Evolutionary conservation across 2,329 filamentous ascomycete species (phyloP).

Genomic region (Colletotrichum sp.): DNA sequence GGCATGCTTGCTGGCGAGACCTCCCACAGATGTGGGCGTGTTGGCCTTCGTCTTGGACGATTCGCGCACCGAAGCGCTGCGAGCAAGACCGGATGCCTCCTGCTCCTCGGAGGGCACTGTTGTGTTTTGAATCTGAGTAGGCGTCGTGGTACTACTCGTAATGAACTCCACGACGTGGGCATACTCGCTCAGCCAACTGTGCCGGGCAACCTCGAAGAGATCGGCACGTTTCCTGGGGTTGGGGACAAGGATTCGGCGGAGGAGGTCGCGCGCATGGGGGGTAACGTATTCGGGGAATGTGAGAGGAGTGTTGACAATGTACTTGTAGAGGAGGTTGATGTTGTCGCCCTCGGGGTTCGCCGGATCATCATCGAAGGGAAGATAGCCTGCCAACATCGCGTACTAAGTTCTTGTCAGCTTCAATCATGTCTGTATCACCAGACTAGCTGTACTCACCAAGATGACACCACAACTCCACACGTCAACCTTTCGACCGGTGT

Average conservation of each 20-base stretch:
- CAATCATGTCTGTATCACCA: background rate
- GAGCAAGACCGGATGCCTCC: slow-evolving; percentile 52
- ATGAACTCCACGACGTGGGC: slow-evolving; percentile 97
- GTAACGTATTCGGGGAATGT: slow-evolving; percentile 99
- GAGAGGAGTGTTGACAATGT: slow-evolving; percentile 95
- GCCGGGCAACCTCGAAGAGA: slow-evolving; percentile 93
- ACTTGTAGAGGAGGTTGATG: slow-evolving; percentile 98
- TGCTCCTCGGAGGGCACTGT: slow-evolving; percentile 63
- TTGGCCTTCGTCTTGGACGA: slow-evolving; percentile 71
- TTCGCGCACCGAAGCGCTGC: slow-evolving; percentile 92
- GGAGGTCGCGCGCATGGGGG: slow-evolving; percentile 89
- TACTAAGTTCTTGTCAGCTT: slow-evolving; percentile 64
- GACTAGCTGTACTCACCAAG: slow-evolving; percentile 67
- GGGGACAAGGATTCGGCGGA: slow-evolving; percentile 91
- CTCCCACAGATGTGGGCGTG: slow-evolving; percentile 57
- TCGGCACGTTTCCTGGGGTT: slow-evolving; percentile 95
- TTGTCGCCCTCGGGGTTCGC: slow-evolving; percentile 99
- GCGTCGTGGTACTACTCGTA: slow-evolving; percentile 90
- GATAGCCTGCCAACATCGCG: slow-evolving; percentile 96
- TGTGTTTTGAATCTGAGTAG: slow-evolving; percentile 82
- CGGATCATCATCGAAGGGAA: slow-evolving; percentile 97
- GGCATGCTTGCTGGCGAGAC: slow-evolving; percentile 74
- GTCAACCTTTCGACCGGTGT: slow-evolving; percentile 96
- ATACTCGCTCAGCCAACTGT: slow-evolving; percentile 98
- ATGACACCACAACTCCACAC: slow-evolving; percentile 99